Conservation (phyloP, 2,329 filamentous ascomycete genomes). For the Penicillium sumatraense region DNA sequence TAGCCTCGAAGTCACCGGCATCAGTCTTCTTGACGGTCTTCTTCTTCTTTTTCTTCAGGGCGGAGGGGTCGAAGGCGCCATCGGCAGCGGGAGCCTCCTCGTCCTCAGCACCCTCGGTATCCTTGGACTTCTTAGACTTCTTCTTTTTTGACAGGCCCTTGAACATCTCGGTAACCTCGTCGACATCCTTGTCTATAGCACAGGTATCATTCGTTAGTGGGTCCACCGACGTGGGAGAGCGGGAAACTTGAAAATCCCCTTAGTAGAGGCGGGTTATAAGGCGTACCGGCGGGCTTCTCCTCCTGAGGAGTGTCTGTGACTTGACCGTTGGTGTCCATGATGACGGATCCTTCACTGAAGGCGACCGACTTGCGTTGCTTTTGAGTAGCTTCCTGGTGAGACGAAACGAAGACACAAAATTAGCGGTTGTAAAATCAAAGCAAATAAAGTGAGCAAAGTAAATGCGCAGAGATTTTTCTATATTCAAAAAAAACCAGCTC, state of each 20-base stretch:
- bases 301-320: slow-evolving; percentile 77
- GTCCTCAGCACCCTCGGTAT: slow-evolving; percentile 54
- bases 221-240: slow-evolving; percentile 34
- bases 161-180: slow-evolving; percentile 70
- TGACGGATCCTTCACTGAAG: slow-evolving; percentile 83
- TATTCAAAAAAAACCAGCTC: background rate
- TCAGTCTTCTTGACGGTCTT: slow-evolving; percentile 59
- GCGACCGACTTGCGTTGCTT: slow-evolving; percentile 91
- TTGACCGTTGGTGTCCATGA: slow-evolving; percentile 88
- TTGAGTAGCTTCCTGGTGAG: slow-evolving; percentile 47
- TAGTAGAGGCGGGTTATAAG: slow-evolving; percentile 45
- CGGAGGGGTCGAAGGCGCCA: slow-evolving; percentile 67
- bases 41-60: slow-evolving; percentile 86
- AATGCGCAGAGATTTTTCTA: background rate
- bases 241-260: slow-evolving; percentile 54
- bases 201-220: slow-evolving; percentile 19
- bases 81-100: slow-evolving; percentile 58
- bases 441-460: slow-evolving; percentile 11
- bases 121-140: slow-evolving; percentile 66
- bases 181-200: slow-evolving; percentile 58
- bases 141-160: slow-evolving; percentile 76
- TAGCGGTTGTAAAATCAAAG: slow-evolving; percentile 25
- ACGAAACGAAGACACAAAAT: slow-evolving; percentile 30
- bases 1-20: slow-evolving; percentile 68
- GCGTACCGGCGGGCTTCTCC: slow-evolving; percentile 79